Conservation (phyloP, 2,329 filamentous ascomycete species). For the Zymoseptoria crescenta region DNA sequence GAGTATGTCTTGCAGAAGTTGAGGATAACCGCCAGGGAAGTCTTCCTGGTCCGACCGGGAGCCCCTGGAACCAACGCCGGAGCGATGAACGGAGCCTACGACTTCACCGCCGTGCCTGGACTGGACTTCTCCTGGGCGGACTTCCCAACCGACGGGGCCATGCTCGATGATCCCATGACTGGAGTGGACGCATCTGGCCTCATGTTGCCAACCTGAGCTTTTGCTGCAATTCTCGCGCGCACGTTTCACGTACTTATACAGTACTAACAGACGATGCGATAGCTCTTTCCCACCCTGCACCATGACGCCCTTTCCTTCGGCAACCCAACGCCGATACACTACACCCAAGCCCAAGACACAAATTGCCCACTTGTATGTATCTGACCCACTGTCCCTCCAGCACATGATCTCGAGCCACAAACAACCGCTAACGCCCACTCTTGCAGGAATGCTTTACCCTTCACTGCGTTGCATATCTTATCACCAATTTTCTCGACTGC, state of each 20-base stretch:
- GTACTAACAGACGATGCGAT: not conserved
- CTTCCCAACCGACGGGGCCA: constrained; percentile 13
- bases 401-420: not conserved
- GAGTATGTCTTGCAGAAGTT: constrained; percentile 64
- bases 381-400: not conserved
- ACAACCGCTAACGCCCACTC: not conserved
- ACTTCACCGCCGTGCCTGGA: not conserved
- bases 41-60: constrained; percentile 16
- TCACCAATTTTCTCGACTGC: constrained; percentile 13
- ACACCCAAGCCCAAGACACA: not conserved
- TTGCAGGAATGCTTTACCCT: not conserved
- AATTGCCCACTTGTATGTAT: not conserved
- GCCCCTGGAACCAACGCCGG: constrained; percentile 2
- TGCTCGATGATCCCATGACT: constrained; percentile 1
- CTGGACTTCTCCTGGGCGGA: constrained; percentile 18
- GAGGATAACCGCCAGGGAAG: constrained; percentile 66
- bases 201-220: not conserved
- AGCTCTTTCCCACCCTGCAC: not conserved
- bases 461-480: constrained; percentile 11
- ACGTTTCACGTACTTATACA: not conserved
- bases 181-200: not conserved
- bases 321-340: not conserved
- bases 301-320: not conserved
- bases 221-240: not conserved
- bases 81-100: constrained; percentile 11